Evolutionary conservation across 768 basidiomycete genomes (phyloP).

Genomic region (Lactarius psammicola): DNA sequence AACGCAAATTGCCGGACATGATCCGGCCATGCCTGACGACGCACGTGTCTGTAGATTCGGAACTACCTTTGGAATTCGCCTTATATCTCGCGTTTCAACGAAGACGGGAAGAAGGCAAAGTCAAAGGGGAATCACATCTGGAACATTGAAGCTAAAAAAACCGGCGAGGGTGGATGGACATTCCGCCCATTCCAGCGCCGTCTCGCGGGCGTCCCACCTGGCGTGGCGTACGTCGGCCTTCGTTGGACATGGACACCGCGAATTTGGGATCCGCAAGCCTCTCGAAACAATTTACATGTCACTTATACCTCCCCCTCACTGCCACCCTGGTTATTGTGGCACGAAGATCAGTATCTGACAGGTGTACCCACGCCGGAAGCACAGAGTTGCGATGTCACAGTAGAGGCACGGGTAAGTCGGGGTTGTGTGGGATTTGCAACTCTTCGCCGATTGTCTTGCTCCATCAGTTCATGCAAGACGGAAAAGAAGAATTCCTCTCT

Average conservation of each 20-base stretch:
- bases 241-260: constrained; percentile 90
- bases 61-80: constrained; percentile 96
- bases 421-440: constrained; percentile 21
- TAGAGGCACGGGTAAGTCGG: constrained; percentile 67
- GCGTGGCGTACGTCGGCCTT: constrained; percentile 77
- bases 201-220: constrained; percentile 79
- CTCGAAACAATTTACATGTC: constrained; percentile 75
- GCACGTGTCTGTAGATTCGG: constrained; percentile 58
- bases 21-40: constrained; percentile 23
- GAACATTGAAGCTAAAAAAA: constrained; percentile 95
- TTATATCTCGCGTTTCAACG: constrained; percentile 95
- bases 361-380: constrained; percentile 80
- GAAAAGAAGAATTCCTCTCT: constrained; percentile 64
- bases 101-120: constrained; percentile 98
- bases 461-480: constrained; percentile 65
- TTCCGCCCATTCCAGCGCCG: constrained; percentile 88
- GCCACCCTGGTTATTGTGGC: constrained; percentile 89
- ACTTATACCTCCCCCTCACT: constrained; percentile 76
- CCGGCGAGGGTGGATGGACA: constrained; percentile 71
- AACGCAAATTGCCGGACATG: constrained; percentile 30
- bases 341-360: constrained; percentile 66
- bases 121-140: constrained; percentile 99
- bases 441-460: constrained; percentile 20
- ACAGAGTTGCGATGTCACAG: constrained; percentile 70
- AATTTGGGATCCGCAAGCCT: constrained; percentile 95